phyloP scores from a whole-genome alignment of 2,329 filamentous ascomycete species.

The Ophiocordyceps camponoti-floridani region DNA sequence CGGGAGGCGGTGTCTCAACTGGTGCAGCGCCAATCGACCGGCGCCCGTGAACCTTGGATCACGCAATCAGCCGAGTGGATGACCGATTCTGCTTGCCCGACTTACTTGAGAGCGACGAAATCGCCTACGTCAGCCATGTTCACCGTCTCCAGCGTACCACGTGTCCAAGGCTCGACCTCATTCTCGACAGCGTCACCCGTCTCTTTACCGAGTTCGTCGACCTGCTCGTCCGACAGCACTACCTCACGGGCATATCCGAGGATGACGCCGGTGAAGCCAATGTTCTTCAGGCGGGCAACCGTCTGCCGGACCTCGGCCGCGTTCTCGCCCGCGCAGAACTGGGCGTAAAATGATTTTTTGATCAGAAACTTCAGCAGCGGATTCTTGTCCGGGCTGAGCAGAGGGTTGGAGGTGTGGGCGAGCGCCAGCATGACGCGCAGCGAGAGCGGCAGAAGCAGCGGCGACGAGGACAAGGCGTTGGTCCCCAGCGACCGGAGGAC shows the following conservation, averaged over 20 bases:
- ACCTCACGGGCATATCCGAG: slow-evolving; percentile 73
- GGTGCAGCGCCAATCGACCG: slow-evolving; percentile 51
- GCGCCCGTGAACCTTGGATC: slow-evolving; percentile 55
- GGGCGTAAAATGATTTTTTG: slow-evolving; percentile 72
- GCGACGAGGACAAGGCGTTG: slow-evolving; percentile 52
- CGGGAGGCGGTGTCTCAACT: slow-evolving; percentile 42
- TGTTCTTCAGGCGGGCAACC: slow-evolving; percentile 44
- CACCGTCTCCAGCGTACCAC: slow-evolving; percentile 60
- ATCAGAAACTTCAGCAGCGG: slow-evolving; percentile 50
- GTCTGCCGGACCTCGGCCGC: slow-evolving; percentile 48
- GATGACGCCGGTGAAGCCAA: slow-evolving; percentile 73
- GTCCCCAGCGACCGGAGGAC: slow-evolving; percentile 54
- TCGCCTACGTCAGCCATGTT: slow-evolving; percentile 43
- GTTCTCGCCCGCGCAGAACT: slow-evolving; percentile 78
- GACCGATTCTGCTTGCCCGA: not conserved
- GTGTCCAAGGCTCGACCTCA: slow-evolving; percentile 54
- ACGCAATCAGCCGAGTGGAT: not conserved
- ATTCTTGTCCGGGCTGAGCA: slow-evolving; percentile 63
- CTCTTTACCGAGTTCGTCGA: slow-evolving; percentile 25
- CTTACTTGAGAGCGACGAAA: slow-evolving; percentile 46
- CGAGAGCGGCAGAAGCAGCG: slow-evolving; percentile 49
- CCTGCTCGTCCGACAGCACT: slow-evolving; percentile 42
- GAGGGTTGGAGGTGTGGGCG: slow-evolving; percentile 45
- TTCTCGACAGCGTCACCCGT: slow-evolving; percentile 29
- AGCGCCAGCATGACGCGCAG: slow-evolving; percentile 49